These are phyloP conservation scores for Fraxinus greggii DNA, from an alignment of 305 asterid genomes.

Conservation along the genomic window DNA sequence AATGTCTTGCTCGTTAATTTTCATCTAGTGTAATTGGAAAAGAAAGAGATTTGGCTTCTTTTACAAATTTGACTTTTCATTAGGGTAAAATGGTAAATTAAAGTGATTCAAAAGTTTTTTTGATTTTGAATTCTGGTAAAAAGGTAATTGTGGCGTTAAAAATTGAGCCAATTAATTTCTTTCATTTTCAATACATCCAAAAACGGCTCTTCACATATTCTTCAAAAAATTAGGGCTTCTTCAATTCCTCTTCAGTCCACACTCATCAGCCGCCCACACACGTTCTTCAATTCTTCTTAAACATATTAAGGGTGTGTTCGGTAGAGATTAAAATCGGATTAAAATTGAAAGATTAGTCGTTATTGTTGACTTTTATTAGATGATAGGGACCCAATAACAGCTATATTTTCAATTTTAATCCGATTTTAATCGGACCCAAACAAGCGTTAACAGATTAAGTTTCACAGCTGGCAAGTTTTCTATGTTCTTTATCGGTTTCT, in stretches of 20 bases:
- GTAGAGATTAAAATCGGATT: no score
- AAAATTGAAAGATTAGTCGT: no score
- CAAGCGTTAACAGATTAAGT: neutral
- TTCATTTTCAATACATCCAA: no score
- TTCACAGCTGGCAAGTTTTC: neutral
- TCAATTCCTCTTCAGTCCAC: neutral
- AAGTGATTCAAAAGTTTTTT: neutral
- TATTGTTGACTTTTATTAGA: no score
- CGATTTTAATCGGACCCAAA: no score
- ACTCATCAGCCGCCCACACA: neutral
- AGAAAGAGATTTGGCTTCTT: neutral
- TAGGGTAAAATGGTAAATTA: neutral
- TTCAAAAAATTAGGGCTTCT: neutral
- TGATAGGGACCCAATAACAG: no score
- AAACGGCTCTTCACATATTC: neutral
- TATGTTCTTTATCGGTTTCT: no score
- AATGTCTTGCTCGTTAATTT: no score
- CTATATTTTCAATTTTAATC: no score
- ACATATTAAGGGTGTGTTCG: no score
- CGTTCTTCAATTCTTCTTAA: neutral
- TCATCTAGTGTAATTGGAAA: neutral
- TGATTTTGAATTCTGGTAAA: neutral
- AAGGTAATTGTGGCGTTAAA: neutral
- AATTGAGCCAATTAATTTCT: neutral
- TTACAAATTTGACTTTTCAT: neutral